Base-by-base conservation (phyloP, 2,329 filamentous ascomycete species). In the Hortaea werneckii region DNA sequence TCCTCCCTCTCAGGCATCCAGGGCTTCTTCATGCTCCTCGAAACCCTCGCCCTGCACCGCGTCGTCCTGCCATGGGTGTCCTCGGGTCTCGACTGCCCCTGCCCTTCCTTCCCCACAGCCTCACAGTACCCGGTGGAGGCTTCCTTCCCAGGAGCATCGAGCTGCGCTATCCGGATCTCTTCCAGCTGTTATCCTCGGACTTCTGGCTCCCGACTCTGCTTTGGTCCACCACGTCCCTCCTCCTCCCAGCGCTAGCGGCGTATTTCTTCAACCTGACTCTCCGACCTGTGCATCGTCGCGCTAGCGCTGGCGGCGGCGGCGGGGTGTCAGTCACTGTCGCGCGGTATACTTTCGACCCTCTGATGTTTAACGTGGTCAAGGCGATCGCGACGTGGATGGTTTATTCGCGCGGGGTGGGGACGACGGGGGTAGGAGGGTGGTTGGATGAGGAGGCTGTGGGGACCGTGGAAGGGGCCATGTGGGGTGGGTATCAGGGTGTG, bases 201-300 rank as follows among this genome's bases (percentile, higher is more conserved):
- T 96, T 95, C 75, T 96, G 90, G 90, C 50, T 49, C 9, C 49
- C 57, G 1, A 81, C 78, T 0, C 84, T 89, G 0, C 79, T 85
- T 13, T 96, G 89, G 88, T 64, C 79, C 32, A 45, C 55, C 35
- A 92, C 87, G 7, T 84, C 79, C 61, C 65, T 86, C 45, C 58
- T 85, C 38, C 54, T 90, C 28, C 90, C 90, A 1, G 70, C 82
- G 42, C 51, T 85, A 29, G 73, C 80, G 37, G 87, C 85, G 27
- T 96, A 92, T 71, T 94, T 95, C 64, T 84, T 94, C 77, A 96
- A 96, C 67, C 67, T 95, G 59, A 86, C 82, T 35, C 67, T 77
- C 44, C 73, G 76, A 37, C 70, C 73, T 20, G 69, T 73, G 41
- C 75, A 72, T 63, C 60, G 64, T 20, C 20, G 20, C 20, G 20